Percentiles rank a stretch among this genome's conserved stretches.
phyloP scores from a whole-genome alignment of 2,329 filamentous ascomycete species.

The Microsporum canis region DNA sequence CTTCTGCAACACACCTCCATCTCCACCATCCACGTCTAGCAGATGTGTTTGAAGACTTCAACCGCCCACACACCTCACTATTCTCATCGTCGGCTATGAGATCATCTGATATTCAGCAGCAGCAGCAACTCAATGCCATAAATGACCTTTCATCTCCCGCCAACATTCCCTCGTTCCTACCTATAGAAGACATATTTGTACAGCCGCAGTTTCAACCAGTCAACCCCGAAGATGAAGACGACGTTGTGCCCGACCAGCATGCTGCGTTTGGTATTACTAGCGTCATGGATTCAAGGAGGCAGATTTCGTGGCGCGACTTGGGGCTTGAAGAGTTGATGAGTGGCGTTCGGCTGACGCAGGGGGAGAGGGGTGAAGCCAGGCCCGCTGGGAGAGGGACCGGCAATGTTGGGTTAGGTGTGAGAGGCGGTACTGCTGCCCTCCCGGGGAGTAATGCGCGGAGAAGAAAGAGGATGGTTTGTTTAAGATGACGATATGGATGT shows the following conservation, averaged over 20 bases:
- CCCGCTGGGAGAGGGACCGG: slow-evolving; percentile 34
- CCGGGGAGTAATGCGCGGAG: slow-evolving; percentile 23
- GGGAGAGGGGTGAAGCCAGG: slow-evolving; percentile 17
- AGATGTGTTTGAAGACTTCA: slow-evolving; percentile 42
- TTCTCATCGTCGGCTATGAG: slow-evolving; percentile 14
- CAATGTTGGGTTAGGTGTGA: slow-evolving; percentile 29
- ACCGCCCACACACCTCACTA: slow-evolving; percentile 32
- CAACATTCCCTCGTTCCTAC: slow-evolving; percentile 32
- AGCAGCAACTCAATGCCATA: not conserved
- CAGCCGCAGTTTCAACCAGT: slow-evolving; percentile 49
- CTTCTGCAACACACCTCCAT: slow-evolving; percentile 39
- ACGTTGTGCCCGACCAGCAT: slow-evolving; percentile 56
- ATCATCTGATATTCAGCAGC: not conserved
- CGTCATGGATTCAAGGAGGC: slow-evolving; percentile 45
- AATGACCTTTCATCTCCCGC: slow-evolving; percentile 6
- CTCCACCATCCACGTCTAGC: slow-evolving; percentile 39
- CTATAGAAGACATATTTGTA: slow-evolving; percentile 52
- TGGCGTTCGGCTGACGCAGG: slow-evolving; percentile 14
- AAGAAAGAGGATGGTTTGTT: slow-evolving; percentile 27
- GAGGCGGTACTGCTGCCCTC: slow-evolving; percentile 23
- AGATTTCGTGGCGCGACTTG: slow-evolving; percentile 49
- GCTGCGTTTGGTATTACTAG: slow-evolving; percentile 55
- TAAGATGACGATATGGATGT: slow-evolving; percentile 20
- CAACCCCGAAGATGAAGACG: slow-evolving; percentile 57
- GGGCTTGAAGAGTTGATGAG: slow-evolving; percentile 43